Evolutionary conservation across 1,284 basidiomycete genomes (phyloP), one percentile per base, ranked within the genome.

Genomic region (Fomitopsis palustris): DNA sequence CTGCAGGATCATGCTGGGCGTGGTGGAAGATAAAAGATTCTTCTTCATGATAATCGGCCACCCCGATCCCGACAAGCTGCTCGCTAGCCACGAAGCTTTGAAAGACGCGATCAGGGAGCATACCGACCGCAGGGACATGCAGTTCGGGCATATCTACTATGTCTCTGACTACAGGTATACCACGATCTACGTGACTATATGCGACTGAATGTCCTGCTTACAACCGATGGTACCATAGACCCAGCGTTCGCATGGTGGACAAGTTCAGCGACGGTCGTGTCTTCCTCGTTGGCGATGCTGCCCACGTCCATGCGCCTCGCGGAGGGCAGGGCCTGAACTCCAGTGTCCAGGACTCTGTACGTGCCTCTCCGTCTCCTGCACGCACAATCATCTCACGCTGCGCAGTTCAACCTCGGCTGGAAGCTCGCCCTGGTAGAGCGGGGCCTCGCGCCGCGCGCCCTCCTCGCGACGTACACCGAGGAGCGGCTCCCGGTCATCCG

Each of bases 221-320:
- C n/a, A 3, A 10, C 51, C 17, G 51, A 23, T 14, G 17, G 8
- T 53, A 37, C 14, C 52, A 10, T 29, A 78, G 77, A 27, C 70
- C 74, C 0, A 77, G 75, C 59, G 72, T 76, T 35, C 65, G 75
- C 2, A 74, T 76, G 70, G 72, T 73, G 2, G 67, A 75, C 45
- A 69, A 71, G 51, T 74, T 78, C 60, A 61, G 58, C 10, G 65
- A 69, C 19, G 76, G 73, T 0, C 62, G 73, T 12, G 70, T 70
- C 2, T 77, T 78, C 56, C 60, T 78, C 16, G 70, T 65, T 3
- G 77, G 77, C 63, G 66, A 67, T 52, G 61, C 66, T 16, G 67
- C 69, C 4, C 70, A 72, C 54, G 62, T 67, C 1, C 70, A 72
- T 52, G 63, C 61, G 16, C 67, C 67, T 4, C 55, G 60, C 33